Evolutionary conservation across 352 stramenopile genomes (phyloP), one percentile per base, ranked within the genome.

Genomic region (Phytopythium mirpurense): DNA sequence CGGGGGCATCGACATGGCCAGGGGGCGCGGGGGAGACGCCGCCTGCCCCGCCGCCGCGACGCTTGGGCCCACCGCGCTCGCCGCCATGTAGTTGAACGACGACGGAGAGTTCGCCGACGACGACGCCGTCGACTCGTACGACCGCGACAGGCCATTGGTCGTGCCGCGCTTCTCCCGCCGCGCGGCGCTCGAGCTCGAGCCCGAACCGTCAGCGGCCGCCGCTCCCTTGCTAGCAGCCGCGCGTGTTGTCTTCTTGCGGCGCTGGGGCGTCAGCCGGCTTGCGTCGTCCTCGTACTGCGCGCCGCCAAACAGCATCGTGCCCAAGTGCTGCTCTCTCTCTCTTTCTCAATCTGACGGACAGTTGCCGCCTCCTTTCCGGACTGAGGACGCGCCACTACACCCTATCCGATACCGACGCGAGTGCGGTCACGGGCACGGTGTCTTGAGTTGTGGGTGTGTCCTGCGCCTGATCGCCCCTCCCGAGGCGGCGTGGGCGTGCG

Each of bases 201-300:
- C 24, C 5, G 29, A 32, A 9, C 29, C 29, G 29, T 9, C 29
- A 10, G 5, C 29, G 29, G 5, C 29, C 29, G 29, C 29, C 29
- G 29, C 29, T 9, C 26, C 24, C 42, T 57, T 49, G 23, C 15
- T 29, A 12, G 12, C 41, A 12, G 12, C 4, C 24, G 41, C 41
- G 42, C 43, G 37, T 19, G 32, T 23, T 32, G 32, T 19, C 43
- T 59, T 59, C 53, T 59, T 59, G 27, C 43, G 42, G 34, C 53
- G 62, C 59, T 63, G 32, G 21, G 67, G 59, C 51, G 67, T 62
- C 24, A 54, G 48, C 27, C 60, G 45, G 36, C 21, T 36, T 5
- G 56, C 62, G 54, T 75, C 67, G 51, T 75, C 67, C 53, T 75
- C 67, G 48, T 72, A 75, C 63, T 75, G 67, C 47, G 67, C 62